phyloP scores from a whole-genome alignment of 805 yeast species.

The Kodamaea leandrae region DNA sequence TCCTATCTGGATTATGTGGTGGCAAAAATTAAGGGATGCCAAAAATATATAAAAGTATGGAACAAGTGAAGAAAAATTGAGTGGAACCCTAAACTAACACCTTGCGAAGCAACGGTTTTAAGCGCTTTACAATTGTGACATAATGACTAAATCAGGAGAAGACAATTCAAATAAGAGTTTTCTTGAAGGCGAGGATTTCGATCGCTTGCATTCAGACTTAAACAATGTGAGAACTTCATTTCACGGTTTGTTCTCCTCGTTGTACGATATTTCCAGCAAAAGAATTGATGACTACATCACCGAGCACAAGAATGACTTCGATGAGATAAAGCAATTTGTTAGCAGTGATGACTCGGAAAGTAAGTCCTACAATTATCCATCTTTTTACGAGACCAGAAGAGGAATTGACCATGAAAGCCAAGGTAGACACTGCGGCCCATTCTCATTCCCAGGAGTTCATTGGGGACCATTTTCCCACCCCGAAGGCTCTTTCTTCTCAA shows the following conservation, averaged over 20 bases:
- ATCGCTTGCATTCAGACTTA: not conserved
- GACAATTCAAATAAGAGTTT: not conserved
- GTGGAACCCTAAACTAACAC: not conserved
- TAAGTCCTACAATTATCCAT: constrained; percentile 14
- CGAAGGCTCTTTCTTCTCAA: not conserved
- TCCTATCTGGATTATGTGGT: not conserved
- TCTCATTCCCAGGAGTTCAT: not conserved
- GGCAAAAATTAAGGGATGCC: constrained; percentile 5
- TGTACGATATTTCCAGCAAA: constrained; percentile 4
- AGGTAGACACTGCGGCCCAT: not conserved
- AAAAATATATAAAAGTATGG: not conserved
- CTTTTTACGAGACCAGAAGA: constrained; percentile 19
- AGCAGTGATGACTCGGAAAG: not conserved
- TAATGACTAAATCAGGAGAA: constrained; percentile 1
- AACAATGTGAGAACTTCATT: not conserved
- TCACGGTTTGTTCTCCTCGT: constrained; percentile 1
- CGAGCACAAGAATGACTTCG: not conserved
- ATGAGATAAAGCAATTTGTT: not conserved
- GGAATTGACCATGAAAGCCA: not conserved
- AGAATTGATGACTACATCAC: not conserved
- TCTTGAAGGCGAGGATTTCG: not conserved
- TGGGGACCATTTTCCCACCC: not conserved
- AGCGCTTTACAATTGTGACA: no score
- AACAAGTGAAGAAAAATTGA: not conserved
- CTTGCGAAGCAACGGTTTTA: no score